A percentile compares a stretch with the other conserved stretches of the same genome.
Evolutionary conservation across 1,284 basidiomycete genomes (phyloP).

Genomic region (Ustilago tritici): DNA sequence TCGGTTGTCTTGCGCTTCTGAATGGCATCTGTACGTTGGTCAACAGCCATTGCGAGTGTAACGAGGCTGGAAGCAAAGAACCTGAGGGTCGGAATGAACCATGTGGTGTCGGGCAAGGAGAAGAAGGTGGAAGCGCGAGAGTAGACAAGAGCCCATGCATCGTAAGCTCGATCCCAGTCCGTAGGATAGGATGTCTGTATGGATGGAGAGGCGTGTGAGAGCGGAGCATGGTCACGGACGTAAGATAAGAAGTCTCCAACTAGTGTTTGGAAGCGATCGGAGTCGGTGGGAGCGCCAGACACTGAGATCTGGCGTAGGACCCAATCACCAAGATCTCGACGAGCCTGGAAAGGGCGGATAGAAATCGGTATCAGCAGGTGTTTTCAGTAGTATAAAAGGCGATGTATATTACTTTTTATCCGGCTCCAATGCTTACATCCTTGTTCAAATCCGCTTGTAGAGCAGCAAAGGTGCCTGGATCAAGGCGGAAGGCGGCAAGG

Average conservation of each 20-base stretch:
- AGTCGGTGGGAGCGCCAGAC: slow-evolving; percentile 37
- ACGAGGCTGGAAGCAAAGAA: slow-evolving; percentile 53
- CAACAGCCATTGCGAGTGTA: slow-evolving; percentile 39
- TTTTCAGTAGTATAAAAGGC: not conserved
- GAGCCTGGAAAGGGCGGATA: slow-evolving; percentile 12
- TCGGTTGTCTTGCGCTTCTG: slow-evolving; percentile 64
- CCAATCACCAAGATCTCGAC: slow-evolving; percentile 36
- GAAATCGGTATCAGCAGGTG: not conserved
- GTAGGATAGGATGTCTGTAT: slow-evolving; percentile 9
- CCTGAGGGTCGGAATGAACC: slow-evolving; percentile 62
- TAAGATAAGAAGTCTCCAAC: slow-evolving; percentile 46
- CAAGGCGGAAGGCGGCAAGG: slow-evolving; percentile 31
- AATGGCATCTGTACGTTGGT: slow-evolving; percentile 36
- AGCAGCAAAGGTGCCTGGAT: slow-evolving; percentile 31
- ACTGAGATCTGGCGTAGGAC: slow-evolving; percentile 36
- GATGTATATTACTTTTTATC: not conserved
- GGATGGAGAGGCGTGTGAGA: slow-evolving; percentile 18
- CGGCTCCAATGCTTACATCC: slow-evolving; percentile 18
- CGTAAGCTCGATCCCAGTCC: slow-evolving; percentile 51
- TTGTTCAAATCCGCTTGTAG: slow-evolving; percentile 35
- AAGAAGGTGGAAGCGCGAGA: slow-evolving; percentile 65
- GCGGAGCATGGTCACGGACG: slow-evolving; percentile 37
- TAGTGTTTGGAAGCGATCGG: slow-evolving; percentile 49
- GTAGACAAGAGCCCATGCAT: slow-evolving; percentile 59
- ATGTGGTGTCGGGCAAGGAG: slow-evolving; percentile 65